phyloP scores from a whole-genome alignment of 495 filamentous ascomycete genomes.

The Endocarpon pusillum region DNA sequence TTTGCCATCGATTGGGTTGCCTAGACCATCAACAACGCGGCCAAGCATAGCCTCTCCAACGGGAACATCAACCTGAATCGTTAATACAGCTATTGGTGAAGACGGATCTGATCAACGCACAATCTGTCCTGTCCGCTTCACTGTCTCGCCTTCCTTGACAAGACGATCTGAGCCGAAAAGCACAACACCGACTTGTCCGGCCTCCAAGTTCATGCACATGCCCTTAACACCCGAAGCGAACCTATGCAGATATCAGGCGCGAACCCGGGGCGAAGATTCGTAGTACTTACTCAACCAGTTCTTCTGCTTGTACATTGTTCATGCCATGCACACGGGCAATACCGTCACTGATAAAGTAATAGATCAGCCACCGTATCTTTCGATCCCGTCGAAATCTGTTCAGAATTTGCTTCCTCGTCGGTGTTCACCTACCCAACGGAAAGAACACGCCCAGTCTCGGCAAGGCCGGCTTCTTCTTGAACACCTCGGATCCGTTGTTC shows the following conservation, averaged over 20 bases:
- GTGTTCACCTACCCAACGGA: slow-evolving; percentile 80
- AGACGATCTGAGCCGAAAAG: slow-evolving; percentile 99
- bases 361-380: slow-evolving; percentile 24
- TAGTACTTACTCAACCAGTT: slow-evolving; percentile 98
- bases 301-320: slow-evolving; percentile 99
- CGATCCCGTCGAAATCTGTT: slow-evolving; percentile 3
- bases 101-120: slow-evolving; percentile 35
- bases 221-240: slow-evolving; percentile 99
- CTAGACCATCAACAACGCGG: slow-evolving; percentile 95
- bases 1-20: slow-evolving; percentile 99
- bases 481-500: slow-evolving; percentile 98
- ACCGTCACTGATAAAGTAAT: slow-evolving; percentile 63
- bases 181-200: slow-evolving; percentile 99
- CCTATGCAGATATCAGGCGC: no score
- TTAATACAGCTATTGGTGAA: slow-evolving; percentile 13
- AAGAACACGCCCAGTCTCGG: slow-evolving; percentile 96
- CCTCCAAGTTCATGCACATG: slow-evolving; percentile 99
- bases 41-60: slow-evolving; percentile 85
- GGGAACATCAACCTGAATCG: slow-evolving; percentile 76
- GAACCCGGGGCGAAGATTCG: no score
- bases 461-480: slow-evolving; percentile 85
- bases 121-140: slow-evolving; percentile 99
- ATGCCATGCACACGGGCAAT: slow-evolving; percentile 99
- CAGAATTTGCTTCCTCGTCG: not conserved
- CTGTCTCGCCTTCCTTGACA: slow-evolving; percentile 97